A percentile compares a stretch with the other conserved stretches of the same genome.
Evolutionary conservation across 306 rosid genomes (phyloP).

Genomic region (Trichosanthes truncata): DNA sequence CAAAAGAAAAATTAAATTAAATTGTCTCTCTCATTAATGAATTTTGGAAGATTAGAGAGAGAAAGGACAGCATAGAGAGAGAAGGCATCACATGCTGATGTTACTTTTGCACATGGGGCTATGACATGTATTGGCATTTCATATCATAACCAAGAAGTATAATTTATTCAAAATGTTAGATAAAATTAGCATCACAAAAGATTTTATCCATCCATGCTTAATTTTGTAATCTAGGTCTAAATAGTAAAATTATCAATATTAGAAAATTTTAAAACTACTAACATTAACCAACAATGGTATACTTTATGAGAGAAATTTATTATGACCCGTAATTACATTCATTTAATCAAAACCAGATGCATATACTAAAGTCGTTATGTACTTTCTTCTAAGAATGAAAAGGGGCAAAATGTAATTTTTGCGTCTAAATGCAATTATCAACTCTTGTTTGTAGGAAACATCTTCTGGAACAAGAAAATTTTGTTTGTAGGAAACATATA

Average conservation of each 20-base stretch:
- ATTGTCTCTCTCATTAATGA: background rate
- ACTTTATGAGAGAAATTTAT: background rate
- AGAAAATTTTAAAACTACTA: background rate
- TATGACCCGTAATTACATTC: background rate
- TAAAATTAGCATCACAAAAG: background rate
- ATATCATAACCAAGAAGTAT: background rate
- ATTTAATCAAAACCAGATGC: no score
- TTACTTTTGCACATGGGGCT: conserved; percentile 1
- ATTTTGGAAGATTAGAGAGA: background rate
- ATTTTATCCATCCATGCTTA: background rate
- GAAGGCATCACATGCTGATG: conserved; percentile 6
- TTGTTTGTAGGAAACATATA: no score
- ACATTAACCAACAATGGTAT: background rate
- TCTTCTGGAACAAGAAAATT: no score
- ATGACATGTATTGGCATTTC: background rate
- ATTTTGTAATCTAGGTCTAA: background rate
- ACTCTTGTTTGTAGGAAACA: no score
- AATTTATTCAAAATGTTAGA: background rate
- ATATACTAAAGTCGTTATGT: no score
- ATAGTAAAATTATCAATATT: background rate
- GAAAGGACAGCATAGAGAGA: background rate
- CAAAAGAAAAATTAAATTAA: background rate
- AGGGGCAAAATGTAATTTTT: background rate
- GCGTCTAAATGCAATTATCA: no score
- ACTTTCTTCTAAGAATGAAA: no score